These are phyloP conservation scores for Calophaca sinica DNA, from an alignment of 306 rosid genomes.

Conservation along the genomic window DNA sequence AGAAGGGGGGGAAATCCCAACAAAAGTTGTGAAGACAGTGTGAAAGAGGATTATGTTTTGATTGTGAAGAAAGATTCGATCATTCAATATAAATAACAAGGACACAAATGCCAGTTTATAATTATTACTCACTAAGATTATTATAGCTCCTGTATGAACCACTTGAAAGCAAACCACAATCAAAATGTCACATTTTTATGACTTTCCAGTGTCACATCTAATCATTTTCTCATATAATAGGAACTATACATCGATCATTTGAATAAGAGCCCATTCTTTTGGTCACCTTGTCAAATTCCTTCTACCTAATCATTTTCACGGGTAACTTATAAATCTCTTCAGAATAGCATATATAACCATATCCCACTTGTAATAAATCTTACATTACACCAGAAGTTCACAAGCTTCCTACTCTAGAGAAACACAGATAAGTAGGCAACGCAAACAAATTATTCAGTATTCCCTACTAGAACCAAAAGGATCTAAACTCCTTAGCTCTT, in stretches of 20 bases:
- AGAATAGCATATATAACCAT: slow-evolving; percentile 19
- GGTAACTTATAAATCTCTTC: slow-evolving; percentile 26
- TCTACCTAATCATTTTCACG: not conserved
- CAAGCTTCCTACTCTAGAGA: not conserved
- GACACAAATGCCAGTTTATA: slow-evolving; percentile 26
- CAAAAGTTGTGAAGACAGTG: slow-evolving; percentile 18
- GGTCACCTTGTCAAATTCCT: slow-evolving; percentile 17
- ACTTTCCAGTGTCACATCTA: slow-evolving; percentile 25
- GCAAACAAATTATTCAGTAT: slow-evolving; percentile 3
- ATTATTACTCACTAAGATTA: slow-evolving; percentile 10
- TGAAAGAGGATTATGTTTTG: slow-evolving; percentile 23
- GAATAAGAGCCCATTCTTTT: not conserved
- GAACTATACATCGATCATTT: not conserved
- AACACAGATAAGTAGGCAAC: not conserved
- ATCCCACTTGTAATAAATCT: not conserved
- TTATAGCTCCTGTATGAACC: slow-evolving; percentile 21
- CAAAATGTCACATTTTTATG: slow-evolving; percentile 25
- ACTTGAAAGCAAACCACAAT: slow-evolving; percentile 29
- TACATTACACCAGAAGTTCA: slow-evolving; percentile 24
- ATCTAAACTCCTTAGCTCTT: not conserved
- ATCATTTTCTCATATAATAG: slow-evolving; percentile 21
- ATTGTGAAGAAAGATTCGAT: slow-evolving; percentile 11
- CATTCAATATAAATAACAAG: slow-evolving; percentile 16
- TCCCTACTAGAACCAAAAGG: slow-evolving; percentile 30
- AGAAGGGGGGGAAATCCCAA: not conserved